Evolutionary conservation across 2,329 filamentous ascomycete genomes (phyloP).

Genomic region (Coleophoma crateriformis): DNA sequence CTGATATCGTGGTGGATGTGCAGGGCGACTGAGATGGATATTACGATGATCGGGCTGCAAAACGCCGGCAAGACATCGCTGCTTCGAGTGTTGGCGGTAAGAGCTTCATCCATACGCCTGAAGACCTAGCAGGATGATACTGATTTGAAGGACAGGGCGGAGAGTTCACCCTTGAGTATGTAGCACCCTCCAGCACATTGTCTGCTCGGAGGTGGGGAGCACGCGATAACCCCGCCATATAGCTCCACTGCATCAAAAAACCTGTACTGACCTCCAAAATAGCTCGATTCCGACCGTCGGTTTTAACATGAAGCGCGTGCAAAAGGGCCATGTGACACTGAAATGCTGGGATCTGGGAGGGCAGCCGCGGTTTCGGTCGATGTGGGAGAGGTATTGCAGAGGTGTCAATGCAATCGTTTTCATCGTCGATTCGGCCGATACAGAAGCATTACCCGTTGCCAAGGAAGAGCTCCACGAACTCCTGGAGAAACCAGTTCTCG

Average conservation of each 20-base stretch:
- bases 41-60: slow-evolving; percentile 97
- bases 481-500: slow-evolving; percentile 76
- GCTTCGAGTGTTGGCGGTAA: slow-evolving; percentile 88
- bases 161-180: slow-evolving; percentile 98
- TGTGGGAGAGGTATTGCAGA: slow-evolving; percentile 99
- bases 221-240: not conserved
- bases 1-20: slow-evolving; percentile 8
- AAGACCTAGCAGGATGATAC: slow-evolving; percentile 28
- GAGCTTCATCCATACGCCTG: slow-evolving; percentile 31
- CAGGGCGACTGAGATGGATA: slow-evolving; percentile 99
- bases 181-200: slow-evolving; percentile 19
- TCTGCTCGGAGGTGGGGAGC: slow-evolving; percentile 5
- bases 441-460: slow-evolving; percentile 72
- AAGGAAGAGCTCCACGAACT: slow-evolving; percentile 89
- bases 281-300: slow-evolving; percentile 98
- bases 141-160: slow-evolving; percentile 61
- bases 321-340: slow-evolving; percentile 95
- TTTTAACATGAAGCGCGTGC: slow-evolving; percentile 98
- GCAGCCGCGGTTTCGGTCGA: slow-evolving; percentile 91
- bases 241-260: slow-evolving; percentile 5
- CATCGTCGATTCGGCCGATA: slow-evolving; percentile 94
- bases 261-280: slow-evolving; percentile 33
- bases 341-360: slow-evolving; percentile 99
- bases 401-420: slow-evolving; percentile 98
- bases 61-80: slow-evolving; percentile 98